Evolutionary conservation across 371 early-diverging fungal genomes (phyloP).

Genomic region (Mortierella sp.): DNA sequence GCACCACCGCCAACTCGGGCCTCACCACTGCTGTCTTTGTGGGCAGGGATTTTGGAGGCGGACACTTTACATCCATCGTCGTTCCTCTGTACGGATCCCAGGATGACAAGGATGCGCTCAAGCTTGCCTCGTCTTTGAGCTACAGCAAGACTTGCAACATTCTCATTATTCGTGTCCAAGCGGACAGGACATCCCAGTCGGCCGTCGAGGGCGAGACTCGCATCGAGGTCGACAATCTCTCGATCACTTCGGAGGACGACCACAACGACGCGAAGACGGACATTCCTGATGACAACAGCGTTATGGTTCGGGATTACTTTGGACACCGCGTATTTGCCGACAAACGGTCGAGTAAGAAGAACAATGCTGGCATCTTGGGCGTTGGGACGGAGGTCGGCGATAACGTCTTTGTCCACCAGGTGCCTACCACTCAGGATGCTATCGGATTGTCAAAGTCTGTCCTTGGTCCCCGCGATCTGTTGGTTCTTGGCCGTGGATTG

Average conservation of each 20-base stretch:
- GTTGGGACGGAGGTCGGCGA: conserved; percentile 33
- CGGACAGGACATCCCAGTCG: conserved; percentile 14
- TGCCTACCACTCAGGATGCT: conserved; percentile 44
- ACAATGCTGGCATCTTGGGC: background rate
- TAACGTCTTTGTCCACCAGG: conserved; percentile 33
- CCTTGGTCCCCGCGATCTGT: conserved; percentile 35
- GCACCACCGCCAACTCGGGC: conserved; percentile 30
- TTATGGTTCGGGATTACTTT: conserved; percentile 35
- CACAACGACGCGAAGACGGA: conserved; percentile 2
- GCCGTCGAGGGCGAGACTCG: conserved; percentile 8
- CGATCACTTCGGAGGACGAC: conserved; percentile 31
- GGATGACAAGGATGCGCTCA: conserved; percentile 46
- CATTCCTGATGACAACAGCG: conserved; percentile 32
- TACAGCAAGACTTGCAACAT: conserved; percentile 31
- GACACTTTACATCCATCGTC: conserved; percentile 43
- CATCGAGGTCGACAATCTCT: conserved; percentile 32
- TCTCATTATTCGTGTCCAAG: conserved; percentile 35
- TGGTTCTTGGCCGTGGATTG: conserved; percentile 48
- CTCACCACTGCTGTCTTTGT: conserved; percentile 47
- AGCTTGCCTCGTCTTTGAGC: conserved; percentile 40
- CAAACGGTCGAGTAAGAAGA: conserved; percentile 26
- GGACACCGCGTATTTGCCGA: conserved; percentile 27
- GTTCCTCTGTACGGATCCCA: conserved; percentile 47
- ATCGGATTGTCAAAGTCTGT: conserved; percentile 40
- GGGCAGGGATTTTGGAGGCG: conserved; percentile 54